These are phyloP conservation scores for Apiospora hydei DNA, from an alignment of 2,329 filamentous ascomycete species.

Conservation along the genomic window DNA sequence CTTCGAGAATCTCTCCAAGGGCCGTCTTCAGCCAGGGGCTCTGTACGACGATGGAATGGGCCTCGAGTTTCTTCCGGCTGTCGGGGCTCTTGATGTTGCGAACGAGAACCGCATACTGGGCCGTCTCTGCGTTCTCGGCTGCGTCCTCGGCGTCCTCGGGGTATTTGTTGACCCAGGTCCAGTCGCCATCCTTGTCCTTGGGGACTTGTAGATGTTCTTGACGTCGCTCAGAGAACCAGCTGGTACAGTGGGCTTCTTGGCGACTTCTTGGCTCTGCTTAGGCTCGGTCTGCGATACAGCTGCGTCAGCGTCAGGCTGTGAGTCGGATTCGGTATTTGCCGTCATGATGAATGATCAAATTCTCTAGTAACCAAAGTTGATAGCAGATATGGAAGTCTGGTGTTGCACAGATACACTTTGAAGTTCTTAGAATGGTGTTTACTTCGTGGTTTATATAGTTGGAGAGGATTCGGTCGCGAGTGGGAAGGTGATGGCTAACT, in stretches of 20 bases:
- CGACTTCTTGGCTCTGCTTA: background rate
- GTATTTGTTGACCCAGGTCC: constrained; percentile 49
- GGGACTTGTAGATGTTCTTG: constrained; percentile 42
- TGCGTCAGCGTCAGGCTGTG: background rate
- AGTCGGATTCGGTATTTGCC: background rate
- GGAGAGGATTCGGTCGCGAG: background rate
- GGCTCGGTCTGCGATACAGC: background rate
- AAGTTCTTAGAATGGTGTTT: background rate
- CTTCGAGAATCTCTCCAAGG: constrained; percentile 60
- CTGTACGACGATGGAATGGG: constrained; percentile 69
- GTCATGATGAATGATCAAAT: background rate
- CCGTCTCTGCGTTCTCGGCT: constrained; percentile 58
- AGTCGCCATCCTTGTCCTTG: constrained; percentile 34
- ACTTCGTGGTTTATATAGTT: background rate
- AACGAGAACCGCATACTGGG: constrained; percentile 57
- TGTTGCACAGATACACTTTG: background rate
- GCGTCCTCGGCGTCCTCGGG: constrained; percentile 52
- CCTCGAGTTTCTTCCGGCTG: constrained; percentile 55
- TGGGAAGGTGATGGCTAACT: background rate
- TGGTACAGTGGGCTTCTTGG: background rate
- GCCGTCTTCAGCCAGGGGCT: constrained; percentile 65
- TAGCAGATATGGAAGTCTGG: accelerated
- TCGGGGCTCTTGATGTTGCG: constrained; percentile 56
- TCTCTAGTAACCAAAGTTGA: background rate
- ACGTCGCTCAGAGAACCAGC: background rate